phyloP scores from a whole-genome alignment of 1,139 yeast species.

The Geotrichum carabidarum region DNA sequence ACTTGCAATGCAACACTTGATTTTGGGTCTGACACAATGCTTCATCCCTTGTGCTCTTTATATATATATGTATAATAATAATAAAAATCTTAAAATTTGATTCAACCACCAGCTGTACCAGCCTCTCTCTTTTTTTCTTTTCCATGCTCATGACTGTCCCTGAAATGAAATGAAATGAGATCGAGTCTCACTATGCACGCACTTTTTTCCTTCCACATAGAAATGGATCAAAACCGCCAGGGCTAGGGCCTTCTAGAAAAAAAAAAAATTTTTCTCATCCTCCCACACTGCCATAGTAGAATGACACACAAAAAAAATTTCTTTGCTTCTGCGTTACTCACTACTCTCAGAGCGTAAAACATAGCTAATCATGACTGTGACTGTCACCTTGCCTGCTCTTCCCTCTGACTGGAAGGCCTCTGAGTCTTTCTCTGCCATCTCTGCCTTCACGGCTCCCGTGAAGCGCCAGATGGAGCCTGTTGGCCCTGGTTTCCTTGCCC shows the following conservation, averaged over 20 bases:
- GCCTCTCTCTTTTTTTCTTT: background rate
- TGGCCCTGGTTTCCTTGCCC: slow-evolving; percentile 92
- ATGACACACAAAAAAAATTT: background rate
- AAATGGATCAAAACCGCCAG: background rate
- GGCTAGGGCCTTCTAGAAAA: background rate
- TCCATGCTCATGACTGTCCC: background rate
- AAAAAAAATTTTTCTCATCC: background rate
- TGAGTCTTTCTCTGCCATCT: slow-evolving; percentile 33
- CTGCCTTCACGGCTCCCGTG: slow-evolving; percentile 54
- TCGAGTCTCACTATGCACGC: background rate
- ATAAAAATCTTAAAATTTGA: too few relatives aligned
- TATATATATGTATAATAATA: too few relatives aligned
- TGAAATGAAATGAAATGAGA: background rate
- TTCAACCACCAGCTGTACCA: background rate
- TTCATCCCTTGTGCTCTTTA: too few relatives aligned
- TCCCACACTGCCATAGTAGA: too few relatives aligned
- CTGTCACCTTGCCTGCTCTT: slow-evolving; percentile 26
- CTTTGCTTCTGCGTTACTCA: background rate
- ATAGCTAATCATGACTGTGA: slow-evolving; percentile 2
- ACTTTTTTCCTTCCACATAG: background rate
- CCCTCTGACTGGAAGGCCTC: slow-evolving; percentile 33
- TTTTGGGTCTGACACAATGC: too few relatives aligned
- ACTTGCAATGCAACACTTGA: too few relatives aligned
- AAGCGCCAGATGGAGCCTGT: slow-evolving; percentile 94
- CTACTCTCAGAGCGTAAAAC: background rate